Evolutionary conservation across 2,329 filamentous ascomycete species (phyloP).

Genomic region (Microdochium trichocladiopsis): DNA sequence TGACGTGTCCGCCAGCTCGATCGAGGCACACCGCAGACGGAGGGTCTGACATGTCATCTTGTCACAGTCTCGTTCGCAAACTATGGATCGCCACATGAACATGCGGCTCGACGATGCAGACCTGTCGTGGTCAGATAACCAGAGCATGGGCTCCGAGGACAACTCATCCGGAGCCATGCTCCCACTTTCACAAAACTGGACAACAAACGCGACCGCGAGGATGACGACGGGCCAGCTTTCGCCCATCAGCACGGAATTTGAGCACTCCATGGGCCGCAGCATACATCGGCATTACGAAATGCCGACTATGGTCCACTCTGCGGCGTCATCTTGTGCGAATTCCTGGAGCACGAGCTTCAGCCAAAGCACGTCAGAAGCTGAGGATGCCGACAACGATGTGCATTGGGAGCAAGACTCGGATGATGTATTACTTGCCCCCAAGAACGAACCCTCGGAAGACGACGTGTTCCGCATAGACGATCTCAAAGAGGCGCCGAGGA

Average conservation of each 20-base stretch:
- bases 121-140: not conserved
- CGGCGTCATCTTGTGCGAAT: slow-evolving; percentile 37
- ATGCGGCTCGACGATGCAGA: not conserved
- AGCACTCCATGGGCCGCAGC: slow-evolving; percentile 18
- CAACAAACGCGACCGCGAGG: not conserved
- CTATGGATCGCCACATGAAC: not conserved
- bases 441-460: slow-evolving; percentile 51
- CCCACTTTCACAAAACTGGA: not conserved
- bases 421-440: slow-evolving; percentile 40
- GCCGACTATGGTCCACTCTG: slow-evolving; percentile 35
- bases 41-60: not conserved
- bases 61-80: no score
- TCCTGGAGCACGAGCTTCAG: slow-evolving; percentile 35
- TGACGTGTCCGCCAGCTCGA: not conserved
- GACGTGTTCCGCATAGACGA: slow-evolving; percentile 46
- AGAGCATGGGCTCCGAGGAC: not conserved
- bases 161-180: not conserved
- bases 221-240: slow-evolving; percentile 42
- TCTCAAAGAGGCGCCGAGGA: slow-evolving; percentile 34
- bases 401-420: slow-evolving; percentile 40
- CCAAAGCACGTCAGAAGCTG: slow-evolving; percentile 19
- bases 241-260: slow-evolving; percentile 43
- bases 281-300: slow-evolving; percentile 22
- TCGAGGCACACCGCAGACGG: not conserved
- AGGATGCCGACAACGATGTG: slow-evolving; percentile 31